phyloP scores from a whole-genome alignment of 2,329 filamentous ascomycete species.

The Diplodia intermedia region DNA sequence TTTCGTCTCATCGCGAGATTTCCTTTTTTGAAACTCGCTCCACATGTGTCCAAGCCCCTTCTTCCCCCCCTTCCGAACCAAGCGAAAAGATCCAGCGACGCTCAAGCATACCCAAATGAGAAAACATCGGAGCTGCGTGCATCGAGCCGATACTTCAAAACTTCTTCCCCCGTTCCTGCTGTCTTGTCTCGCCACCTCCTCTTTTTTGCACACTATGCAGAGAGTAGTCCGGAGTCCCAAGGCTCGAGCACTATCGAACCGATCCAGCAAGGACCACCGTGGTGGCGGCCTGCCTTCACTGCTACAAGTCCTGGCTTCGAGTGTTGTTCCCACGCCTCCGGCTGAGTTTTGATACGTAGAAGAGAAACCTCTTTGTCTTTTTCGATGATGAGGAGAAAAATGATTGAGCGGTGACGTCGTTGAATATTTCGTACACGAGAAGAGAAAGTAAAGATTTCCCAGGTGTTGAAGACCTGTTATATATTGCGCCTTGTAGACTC shows the following conservation, averaged over 20 bases:
- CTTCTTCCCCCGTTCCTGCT: neutral
- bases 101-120: conserved; percentile 40
- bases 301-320: conserved; percentile 48
- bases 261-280: conserved; percentile 38
- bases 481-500: conserved; percentile 1
- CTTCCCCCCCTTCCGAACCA: neutral
- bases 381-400: neutral
- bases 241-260: conserved; percentile 47
- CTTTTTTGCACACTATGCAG: conserved; percentile 38
- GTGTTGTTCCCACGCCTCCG: conserved; percentile 48
- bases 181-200: neutral
- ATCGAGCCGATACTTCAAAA: conserved; percentile 43
- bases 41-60: neutral
- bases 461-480: neutral
- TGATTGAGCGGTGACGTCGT: conserved; percentile 14
- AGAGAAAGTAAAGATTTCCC: neutral
- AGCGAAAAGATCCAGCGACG: conserved; percentile 43
- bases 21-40: conserved; percentile 23
- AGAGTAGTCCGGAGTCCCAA: conserved; percentile 46
- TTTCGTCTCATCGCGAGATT: conserved; percentile 20
- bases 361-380: neutral
- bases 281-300: conserved; percentile 41
- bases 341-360: conserved; percentile 20
- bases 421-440: conserved; percentile 16
- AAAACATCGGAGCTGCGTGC: conserved; percentile 40